A percentile compares a stretch with the other conserved stretches of the same genome.
phyloP scores from a whole-genome alignment of 176 grass and related monocot species.

The Oryza officinalis region DNA sequence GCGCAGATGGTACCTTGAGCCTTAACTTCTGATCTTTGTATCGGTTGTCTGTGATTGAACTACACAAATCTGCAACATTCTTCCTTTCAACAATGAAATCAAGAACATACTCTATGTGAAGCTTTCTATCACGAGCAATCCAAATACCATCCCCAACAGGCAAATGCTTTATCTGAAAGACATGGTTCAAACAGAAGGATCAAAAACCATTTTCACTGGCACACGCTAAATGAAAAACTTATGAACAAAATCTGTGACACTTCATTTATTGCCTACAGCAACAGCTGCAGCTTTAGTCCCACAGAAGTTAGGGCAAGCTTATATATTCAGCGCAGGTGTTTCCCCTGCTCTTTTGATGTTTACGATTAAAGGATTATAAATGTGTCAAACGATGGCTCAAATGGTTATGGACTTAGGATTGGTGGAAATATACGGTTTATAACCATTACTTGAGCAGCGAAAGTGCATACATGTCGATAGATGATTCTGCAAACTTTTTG shows the following conservation, averaged over 20 bases:
- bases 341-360: not conserved
- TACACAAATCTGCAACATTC: constrained; percentile 66
- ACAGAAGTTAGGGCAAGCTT: not conserved
- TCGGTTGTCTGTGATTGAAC: constrained; percentile 77
- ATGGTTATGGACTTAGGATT: not conserved
- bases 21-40: constrained; percentile 96
- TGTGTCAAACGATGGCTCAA: not conserved
- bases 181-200: constrained; percentile 36
- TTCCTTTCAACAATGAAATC: constrained; percentile 96
- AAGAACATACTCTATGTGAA: constrained; percentile 78
- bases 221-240: constrained; percentile 24
- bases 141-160: constrained; percentile 93
- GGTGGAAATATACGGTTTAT: not conserved
- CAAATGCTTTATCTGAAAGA: constrained; percentile 61
- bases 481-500: not conserved
- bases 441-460: not conserved
- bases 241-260: not conserved
- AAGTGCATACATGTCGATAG: not conserved
- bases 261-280: not conserved
- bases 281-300: not conserved
- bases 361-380: not conserved
- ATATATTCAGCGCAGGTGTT: not conserved
- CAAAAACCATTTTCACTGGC: constrained; percentile 9
- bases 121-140: constrained; percentile 59
- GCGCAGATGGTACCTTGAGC: constrained; percentile 57